phyloP scores from a whole-genome alignment of 129 eudicot genomes.

The Cynara cardunculus region DNA sequence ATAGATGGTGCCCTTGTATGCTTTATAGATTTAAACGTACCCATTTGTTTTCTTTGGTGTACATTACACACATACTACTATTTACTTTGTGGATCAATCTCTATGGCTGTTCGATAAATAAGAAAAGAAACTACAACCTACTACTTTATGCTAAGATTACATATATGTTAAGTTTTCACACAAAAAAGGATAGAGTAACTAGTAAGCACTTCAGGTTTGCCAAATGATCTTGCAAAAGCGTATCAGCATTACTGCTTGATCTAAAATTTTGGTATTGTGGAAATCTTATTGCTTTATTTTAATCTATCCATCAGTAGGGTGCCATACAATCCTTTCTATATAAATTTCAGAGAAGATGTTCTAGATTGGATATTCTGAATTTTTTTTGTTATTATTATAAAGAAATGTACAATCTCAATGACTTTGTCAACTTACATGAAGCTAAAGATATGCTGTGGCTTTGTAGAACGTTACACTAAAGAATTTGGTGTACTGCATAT shows the following conservation, averaged over 20 bases:
- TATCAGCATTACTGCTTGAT: not conserved
- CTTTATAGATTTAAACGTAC: not conserved
- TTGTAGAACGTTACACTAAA: not conserved
- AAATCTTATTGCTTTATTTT: not conserved
- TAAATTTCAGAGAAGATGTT: not conserved
- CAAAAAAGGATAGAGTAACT: too few relatives aligned
- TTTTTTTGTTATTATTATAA: not conserved
- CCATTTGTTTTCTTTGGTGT: not conserved
- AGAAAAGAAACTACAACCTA: not conserved
- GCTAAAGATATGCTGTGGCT: not conserved
- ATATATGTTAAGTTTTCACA: too few relatives aligned
- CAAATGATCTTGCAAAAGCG: not conserved
- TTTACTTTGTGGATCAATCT: not conserved
- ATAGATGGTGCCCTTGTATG: not conserved
- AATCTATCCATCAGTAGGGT: not conserved
- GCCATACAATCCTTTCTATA: not conserved
- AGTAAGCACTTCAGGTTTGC: too few relatives aligned
- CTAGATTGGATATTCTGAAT: not conserved
- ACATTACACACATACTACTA: not conserved
- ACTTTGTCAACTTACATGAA: not conserved
- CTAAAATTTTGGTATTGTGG: not conserved
- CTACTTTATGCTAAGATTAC: not conserved
- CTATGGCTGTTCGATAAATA: not conserved
- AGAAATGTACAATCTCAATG: not conserved
- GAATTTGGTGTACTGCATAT: not conserved